Evolutionary conservation across 2,329 filamentous ascomycete genomes (phyloP), one percentile per base, ranked within the genome.

Genomic region (Ophiocordyceps robertsii): DNA sequence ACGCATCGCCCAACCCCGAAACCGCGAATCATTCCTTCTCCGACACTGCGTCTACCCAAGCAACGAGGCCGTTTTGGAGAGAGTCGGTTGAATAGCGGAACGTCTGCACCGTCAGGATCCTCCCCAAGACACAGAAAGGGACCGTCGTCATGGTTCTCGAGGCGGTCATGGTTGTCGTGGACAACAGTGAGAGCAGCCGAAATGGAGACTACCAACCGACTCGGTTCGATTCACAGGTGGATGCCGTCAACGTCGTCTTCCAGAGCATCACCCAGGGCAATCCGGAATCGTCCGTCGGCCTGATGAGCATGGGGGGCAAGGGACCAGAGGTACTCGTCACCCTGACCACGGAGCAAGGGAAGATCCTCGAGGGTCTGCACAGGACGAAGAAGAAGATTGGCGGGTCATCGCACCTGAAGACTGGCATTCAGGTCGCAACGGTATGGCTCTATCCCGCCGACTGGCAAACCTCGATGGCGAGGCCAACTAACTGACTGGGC

Each of bases 111-210:
- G 37, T 27, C 24, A 43, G 13, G 31, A 43, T 27, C 7, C 39
- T 38, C 6, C 37, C 12, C 6, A 46, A 48, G 9, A 9, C 16
- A 17, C 37, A 2, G 12, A 13, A 38, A 24, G 10, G 48, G 50
- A 56, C 64, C 64, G 67, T 64, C 79, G 89, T 74, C 60, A 98
- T 98, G 92, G 85, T 82, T 68, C 82, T 98, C 67, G 92, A 98
- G 80, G 93, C 92, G 70, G 93, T 94, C 49, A 96, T 98, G 89
- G 86, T 98, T 65, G 82, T 96, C 75, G 87, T 96, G 58, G 92
- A 98, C 76, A 98, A 96, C 75, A 95, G 89, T 72, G 92, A 98
- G 72, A 89, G 84, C 70, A 94, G 87, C 72, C 81, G 92, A 62
- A 98, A 98, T 68, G 92, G 93, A 60, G 92, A 98, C 64, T 75